Evolutionary conservation across 1,139 yeast species (phyloP).

Genomic region (Blastobotrys illinoisensis): DNA sequence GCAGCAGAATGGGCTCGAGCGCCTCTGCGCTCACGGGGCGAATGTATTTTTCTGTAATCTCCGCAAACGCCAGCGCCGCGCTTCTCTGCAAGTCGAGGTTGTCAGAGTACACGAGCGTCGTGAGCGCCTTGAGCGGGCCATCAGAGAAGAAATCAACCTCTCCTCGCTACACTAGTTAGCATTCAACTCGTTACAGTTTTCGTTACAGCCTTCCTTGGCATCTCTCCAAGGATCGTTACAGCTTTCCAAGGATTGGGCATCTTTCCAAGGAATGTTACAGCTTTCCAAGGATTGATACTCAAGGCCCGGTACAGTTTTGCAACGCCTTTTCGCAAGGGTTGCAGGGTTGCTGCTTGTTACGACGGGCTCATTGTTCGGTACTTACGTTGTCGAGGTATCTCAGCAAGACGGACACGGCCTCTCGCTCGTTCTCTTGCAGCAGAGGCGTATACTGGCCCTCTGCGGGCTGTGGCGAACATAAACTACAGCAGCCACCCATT

Average conservation of each 20-base stretch:
- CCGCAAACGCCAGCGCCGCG: conserved; percentile 98
- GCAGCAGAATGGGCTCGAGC: conserved; percentile 82
- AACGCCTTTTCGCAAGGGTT: no score
- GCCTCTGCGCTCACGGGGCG: conserved; percentile 88
- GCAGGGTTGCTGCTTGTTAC: no score
- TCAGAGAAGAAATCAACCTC: conserved; percentile 79
- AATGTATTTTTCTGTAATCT: conserved; percentile 82
- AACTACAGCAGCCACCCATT: conserved; percentile 17
- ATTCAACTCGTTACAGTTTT: no score
- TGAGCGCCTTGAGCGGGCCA: conserved; percentile 79
- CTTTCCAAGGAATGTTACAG: no score
- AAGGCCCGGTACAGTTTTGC: no score
- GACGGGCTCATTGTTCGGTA: no score
- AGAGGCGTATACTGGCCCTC: conserved; percentile 66
- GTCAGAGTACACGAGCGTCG: conserved; percentile 90
- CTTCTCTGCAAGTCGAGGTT: conserved; percentile 92
- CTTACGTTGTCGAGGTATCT: conserved; percentile 74
- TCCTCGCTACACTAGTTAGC: conserved; percentile 34
- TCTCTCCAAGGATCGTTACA: no score
- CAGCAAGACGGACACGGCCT: conserved; percentile 84
- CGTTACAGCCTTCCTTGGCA: no score
- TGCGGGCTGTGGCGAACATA: conserved; percentile 7
- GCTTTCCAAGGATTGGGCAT: no score
- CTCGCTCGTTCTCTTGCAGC: conserved; percentile 94
- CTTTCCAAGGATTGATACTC: no score